These are phyloP conservation scores for Fusarium subtropicale DNA, from an alignment of 2,329 filamentous ascomycete species.

Conservation along the genomic window DNA sequence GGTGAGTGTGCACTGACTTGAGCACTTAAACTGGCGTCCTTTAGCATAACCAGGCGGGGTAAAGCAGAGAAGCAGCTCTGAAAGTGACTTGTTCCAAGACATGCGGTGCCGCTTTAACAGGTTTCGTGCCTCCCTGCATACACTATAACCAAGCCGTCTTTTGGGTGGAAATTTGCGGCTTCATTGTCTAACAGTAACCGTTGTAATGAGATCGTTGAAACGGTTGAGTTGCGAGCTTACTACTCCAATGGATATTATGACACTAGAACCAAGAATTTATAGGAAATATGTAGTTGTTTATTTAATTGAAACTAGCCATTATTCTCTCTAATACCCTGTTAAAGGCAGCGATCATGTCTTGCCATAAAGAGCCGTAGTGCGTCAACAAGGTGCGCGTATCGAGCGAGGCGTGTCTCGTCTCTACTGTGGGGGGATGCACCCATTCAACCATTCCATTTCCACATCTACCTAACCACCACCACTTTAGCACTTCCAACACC, in stretches of 20 bases:
- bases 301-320: neutral
- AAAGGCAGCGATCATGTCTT: slow-evolving; percentile 32
- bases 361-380: slow-evolving; percentile 33
- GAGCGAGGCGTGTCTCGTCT: slow-evolving; percentile 35
- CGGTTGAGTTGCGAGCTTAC: neutral
- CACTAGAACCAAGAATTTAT: neutral
- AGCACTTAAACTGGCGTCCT: slow-evolving; percentile 34
- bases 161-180: neutral
- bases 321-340: neutral
- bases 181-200: slow-evolving; percentile 8
- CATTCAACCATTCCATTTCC: slow-evolving; percentile 1
- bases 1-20: slow-evolving; percentile 45
- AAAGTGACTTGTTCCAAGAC: slow-evolving; percentile 44
- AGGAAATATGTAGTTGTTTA: neutral
- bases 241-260: rapidly evolving
- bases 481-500: slow-evolving; percentile 9
- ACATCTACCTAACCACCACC: neutral
- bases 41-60: slow-evolving; percentile 26
- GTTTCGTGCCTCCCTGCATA: slow-evolving; percentile 19
- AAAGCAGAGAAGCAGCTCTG: slow-evolving; percentile 37
- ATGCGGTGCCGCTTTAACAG: slow-evolving; percentile 43
- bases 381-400: slow-evolving; percentile 39
- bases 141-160: neutral
- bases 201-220: neutral
- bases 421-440: slow-evolving; percentile 18